A percentile compares a stretch with the other conserved stretches of the same genome.
Evolutionary conservation across 306 rosid genomes (phyloP).

Genomic region (Medicago ruthenica): DNA sequence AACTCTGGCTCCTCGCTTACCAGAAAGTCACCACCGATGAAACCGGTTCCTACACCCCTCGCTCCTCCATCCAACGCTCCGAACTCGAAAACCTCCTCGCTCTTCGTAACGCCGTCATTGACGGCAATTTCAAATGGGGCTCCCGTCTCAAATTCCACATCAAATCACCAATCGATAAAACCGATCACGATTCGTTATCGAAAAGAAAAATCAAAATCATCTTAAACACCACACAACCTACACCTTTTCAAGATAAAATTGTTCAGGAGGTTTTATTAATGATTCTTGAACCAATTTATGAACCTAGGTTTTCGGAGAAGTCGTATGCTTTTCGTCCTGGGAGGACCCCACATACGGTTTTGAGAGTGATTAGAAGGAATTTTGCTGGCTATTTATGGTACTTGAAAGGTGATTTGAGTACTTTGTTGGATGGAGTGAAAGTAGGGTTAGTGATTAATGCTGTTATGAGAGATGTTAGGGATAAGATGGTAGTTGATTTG

Average conservation of each 20-base stretch:
- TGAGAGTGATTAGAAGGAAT: constrained; percentile 79
- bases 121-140: constrained; percentile 84
- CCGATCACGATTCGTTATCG: constrained; percentile 72
- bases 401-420: constrained; percentile 81
- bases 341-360: constrained; percentile 74
- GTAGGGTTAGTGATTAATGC: constrained; percentile 80
- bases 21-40: constrained; percentile 87
- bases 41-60: constrained; percentile 80
- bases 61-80: constrained; percentile 57
- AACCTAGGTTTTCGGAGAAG: constrained; percentile 72
- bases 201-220: constrained; percentile 79
- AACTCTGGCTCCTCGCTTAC: constrained; percentile 89
- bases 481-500: constrained; percentile 79
- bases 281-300: constrained; percentile 86
- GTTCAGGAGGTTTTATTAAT: constrained; percentile 85
- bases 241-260: constrained; percentile 85
- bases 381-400: constrained; percentile 95
- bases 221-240: constrained; percentile 74
- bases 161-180: constrained; percentile 74
- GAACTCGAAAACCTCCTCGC: constrained; percentile 77
- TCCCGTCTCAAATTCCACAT: constrained; percentile 71
- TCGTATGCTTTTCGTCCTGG: constrained; percentile 87
- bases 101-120: constrained; percentile 85
- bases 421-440: constrained; percentile 80
- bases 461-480: constrained; percentile 91